Conservation (phyloP, 2,329 filamentous ascomycete genomes). For the Fusarium nisikadoi region DNA sequence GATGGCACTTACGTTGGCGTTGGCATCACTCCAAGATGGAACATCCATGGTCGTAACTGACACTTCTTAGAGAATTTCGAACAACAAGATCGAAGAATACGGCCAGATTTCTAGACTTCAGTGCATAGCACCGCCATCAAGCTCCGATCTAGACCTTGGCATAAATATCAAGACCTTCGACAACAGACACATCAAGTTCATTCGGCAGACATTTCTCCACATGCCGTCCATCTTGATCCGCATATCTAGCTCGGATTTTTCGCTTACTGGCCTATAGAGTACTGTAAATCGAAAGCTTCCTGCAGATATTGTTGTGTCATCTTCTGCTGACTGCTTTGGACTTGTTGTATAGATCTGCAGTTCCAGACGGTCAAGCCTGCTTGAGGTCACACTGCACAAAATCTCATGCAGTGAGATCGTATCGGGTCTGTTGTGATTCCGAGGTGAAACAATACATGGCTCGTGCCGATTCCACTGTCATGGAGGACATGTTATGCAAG, state of each 20-base stretch:
- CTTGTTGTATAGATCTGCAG: neutral
- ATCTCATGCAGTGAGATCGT: neutral
- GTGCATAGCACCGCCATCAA: neutral
- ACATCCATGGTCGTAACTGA: neutral
- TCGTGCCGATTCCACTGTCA: neutral
- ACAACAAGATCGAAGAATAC: too few species aligned
- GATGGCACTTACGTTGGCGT: neutral
- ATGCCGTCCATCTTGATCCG: neutral
- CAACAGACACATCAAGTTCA: neutral
- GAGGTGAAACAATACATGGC: neutral
- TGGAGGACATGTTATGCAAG: neutral
- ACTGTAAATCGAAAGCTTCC: neutral
- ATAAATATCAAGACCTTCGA: neutral
- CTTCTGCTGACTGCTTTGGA: neutral
- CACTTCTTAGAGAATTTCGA: too few species aligned
- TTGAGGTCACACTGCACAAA: neutral
- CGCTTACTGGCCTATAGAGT: neutral
- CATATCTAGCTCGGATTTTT: neutral
- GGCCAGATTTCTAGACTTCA: neutral
- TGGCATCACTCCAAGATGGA: neutral
- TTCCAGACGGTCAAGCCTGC: neutral
- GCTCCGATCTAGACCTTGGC: neutral
- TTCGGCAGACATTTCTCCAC: neutral
- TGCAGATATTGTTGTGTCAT: neutral
- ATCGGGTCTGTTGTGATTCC: neutral